Evolutionary conservation across 257 asterid genomes (phyloP).

Genomic region (Solanum bulbocastanum): DNA sequence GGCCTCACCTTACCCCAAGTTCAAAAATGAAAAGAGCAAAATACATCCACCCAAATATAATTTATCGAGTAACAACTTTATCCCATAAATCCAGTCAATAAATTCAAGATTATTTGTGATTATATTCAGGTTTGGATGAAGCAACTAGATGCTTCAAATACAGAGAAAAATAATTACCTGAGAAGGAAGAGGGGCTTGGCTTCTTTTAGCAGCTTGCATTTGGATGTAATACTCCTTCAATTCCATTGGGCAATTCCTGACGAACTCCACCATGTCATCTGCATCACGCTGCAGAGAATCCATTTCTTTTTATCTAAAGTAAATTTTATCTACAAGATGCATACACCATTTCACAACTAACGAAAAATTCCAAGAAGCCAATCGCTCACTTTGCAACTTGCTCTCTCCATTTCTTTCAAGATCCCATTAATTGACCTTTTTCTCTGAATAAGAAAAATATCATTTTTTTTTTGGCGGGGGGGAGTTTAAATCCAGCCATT

Average conservation of each 20-base stretch:
- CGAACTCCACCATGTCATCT: slow-evolving; percentile 74
- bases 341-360: background rate
- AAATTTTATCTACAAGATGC: background rate
- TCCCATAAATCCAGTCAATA: background rate
- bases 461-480: too few relatives aligned
- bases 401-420: background rate
- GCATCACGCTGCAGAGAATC: slow-evolving; percentile 64
- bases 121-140: background rate
- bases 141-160: background rate
- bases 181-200: slow-evolving; percentile 81
- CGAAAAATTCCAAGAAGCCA: background rate
- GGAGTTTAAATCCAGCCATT: background rate
- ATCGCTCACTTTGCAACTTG: background rate
- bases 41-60: background rate
- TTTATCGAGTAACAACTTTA: background rate
- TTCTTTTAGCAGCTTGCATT: slow-evolving; percentile 98
- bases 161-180: slow-evolving; percentile 38
- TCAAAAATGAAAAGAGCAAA: background rate
- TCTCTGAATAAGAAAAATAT: background rate
- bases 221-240: slow-evolving; percentile 92
- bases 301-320: background rate
- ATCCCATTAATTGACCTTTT: background rate
- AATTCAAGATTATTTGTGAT: background rate
- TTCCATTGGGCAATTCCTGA: slow-evolving; percentile 58
- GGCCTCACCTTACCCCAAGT: background rate